Base-by-base conservation (phyloP, 2,329 filamentous ascomycete species). In the Cladophialophora psammophila region DNA sequence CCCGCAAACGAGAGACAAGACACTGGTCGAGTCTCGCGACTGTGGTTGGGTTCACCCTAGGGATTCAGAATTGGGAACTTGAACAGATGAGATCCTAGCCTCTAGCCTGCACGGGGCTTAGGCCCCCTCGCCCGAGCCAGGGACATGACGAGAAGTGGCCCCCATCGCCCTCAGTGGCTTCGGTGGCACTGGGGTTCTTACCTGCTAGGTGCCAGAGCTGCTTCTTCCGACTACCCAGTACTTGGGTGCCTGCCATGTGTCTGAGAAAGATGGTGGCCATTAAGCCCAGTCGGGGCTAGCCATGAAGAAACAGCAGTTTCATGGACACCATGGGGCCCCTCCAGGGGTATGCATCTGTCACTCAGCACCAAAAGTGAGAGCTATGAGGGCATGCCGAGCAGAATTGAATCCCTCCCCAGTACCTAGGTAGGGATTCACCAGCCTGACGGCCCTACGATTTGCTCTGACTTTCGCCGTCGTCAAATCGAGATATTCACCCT, bases 1-100 rank as follows among this genome's bases (percentile, higher is more conserved):
- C 59, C 67, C 65, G 57, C 64, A 67, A 65, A 66, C 58, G 65
- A 67, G 52, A 67, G 64, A 67, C 66, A 65, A 55, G 66, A 54
- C 57, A 60, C 26, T 26, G 38, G 36, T 61, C 59, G 59, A 61
- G 59, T 61, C 45, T 61, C 59, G 59, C 59, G 32, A 61, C 45
- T 61, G 45, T 48, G 34, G 42, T 61, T 38, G 56, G 48, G 48
- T 50, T 45, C 40, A 45, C 58, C 34, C 50, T 60, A 65, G 63
- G 58, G 57, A 48, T 61, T 65, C 50, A 61, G 59, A 61, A 61
- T 61, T 50, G 59, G 45, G 59, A 50, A 40, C 42, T 53, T n/a
- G 32, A 57, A 42, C 52, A 61, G 45, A 53, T 53, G 45, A 61
- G 57, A 53, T 61, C 42, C 45, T 53, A 35, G 45, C 59, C 38